A percentile compares a stretch with the other conserved stretches of the same genome.
Conservation (phyloP, 1,284 basidiomycete genomes). For the Marasmius tenuissimus region DNA sequence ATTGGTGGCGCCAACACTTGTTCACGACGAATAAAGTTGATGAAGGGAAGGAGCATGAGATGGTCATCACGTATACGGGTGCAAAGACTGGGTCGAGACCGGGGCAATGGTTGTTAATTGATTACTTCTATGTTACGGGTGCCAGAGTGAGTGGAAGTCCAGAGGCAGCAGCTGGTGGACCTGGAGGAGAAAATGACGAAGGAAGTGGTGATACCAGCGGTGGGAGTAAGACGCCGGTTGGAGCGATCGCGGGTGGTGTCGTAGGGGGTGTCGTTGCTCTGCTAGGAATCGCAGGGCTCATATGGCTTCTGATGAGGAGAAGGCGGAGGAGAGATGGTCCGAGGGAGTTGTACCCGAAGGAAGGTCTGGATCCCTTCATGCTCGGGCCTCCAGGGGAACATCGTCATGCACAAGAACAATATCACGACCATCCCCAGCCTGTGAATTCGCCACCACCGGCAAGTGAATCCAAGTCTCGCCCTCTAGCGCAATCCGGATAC, state of each 20-base stretch:
- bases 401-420: too few species aligned
- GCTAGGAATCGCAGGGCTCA: background rate
- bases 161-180: background rate
- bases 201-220: too few species aligned
- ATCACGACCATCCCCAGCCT: too few species aligned
- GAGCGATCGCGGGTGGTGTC: background rate
- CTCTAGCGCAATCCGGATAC: too few species aligned
- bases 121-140: background rate
- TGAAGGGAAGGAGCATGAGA: background rate
- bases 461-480: too few species aligned
- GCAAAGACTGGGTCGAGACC: background rate
- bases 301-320: background rate
- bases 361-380: too few species aligned
- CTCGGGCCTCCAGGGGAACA: too few species aligned
- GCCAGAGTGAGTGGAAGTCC: background rate
- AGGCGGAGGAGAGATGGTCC: background rate
- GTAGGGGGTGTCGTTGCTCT: background rate
- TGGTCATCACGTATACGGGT: background rate
- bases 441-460: too few species aligned
- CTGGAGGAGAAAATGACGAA: background rate
- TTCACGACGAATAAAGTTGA: background rate
- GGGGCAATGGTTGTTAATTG: background rate
- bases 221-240: background rate
- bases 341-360: background rate
- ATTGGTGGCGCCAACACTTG: background rate